Evolutionary conservation across 2,329 filamentous ascomycete genomes (phyloP).

Genomic region (Tothia fuscella): DNA sequence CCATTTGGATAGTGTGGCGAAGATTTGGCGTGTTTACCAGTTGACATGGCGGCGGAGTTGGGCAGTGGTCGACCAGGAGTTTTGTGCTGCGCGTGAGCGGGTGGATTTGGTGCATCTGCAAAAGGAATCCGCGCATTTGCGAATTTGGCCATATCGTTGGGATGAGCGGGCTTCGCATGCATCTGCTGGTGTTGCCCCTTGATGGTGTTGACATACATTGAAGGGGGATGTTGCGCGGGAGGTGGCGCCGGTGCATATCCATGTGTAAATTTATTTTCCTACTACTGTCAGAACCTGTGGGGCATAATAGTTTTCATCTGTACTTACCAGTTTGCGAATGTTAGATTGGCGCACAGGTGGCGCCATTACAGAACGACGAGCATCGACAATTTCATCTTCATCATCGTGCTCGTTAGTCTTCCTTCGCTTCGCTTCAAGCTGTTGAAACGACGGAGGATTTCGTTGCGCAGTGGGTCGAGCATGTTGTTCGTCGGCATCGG

Average conservation of each 20-base stretch:
- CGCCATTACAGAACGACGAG: conserved; percentile 58
- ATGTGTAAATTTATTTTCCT: conserved; percentile 49
- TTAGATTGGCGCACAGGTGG: conserved; percentile 76
- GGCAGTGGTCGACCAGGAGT: conserved; percentile 49
- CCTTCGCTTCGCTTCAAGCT: conserved; percentile 66
- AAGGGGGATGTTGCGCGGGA: conserved; percentile 28
- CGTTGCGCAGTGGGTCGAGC: conserved; percentile 44
- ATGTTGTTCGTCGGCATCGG: conserved; percentile 46
- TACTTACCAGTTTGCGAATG: conserved; percentile 51
- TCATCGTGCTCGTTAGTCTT: conserved; percentile 58
- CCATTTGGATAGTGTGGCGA: conserved; percentile 82
- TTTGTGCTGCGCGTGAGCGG: conserved; percentile 33
- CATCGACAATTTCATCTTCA: conserved; percentile 50
- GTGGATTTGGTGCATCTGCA: conserved; percentile 52
- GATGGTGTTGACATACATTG: conserved; percentile 53
- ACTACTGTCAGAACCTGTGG: conserved; percentile 33
- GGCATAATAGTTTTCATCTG: conserved; percentile 17
- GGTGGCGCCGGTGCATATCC: conserved; percentile 51
- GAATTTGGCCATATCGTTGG: conserved; percentile 69
- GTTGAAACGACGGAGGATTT: conserved; percentile 40
- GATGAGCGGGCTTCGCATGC: conserved; percentile 52
- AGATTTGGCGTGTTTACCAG: conserved; percentile 53
- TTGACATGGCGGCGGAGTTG: conserved; percentile 28
- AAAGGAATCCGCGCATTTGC: conserved; percentile 86
- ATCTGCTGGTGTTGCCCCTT: conserved; percentile 53